These are phyloP conservation scores for Rhizophora apiculata DNA, from an alignment of 345 rosid genomes.

Conservation along the genomic window DNA sequence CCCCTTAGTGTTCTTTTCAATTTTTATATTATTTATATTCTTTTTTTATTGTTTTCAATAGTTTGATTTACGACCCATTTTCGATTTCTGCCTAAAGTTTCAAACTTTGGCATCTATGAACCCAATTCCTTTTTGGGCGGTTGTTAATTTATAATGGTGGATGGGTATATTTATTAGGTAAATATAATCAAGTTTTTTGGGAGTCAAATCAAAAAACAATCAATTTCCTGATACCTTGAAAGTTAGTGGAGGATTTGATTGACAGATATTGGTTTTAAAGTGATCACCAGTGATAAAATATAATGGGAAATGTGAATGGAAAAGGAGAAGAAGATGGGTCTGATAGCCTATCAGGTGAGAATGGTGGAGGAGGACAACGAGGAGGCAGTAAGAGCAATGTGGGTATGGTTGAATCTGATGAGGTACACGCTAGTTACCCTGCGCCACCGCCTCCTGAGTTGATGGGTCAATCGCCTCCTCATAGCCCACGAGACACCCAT, in stretches of 20 bases:
- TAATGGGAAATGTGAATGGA: conserved; percentile 92
- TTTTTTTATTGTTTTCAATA: not conserved
- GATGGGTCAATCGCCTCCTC: conserved; percentile 96
- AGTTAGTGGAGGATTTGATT: conserved; percentile 7
- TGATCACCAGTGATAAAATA: conserved; percentile 4
- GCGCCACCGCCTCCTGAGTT: conserved; percentile 39
- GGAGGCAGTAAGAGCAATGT: conserved; percentile 29
- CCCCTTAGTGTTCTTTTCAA: conserved; percentile 1
- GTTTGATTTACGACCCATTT: not conserved
- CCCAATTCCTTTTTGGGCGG: conserved; percentile 9
- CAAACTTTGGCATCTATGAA: not conserved
- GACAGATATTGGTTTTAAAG: conserved; percentile 1
- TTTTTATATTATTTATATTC: not conserved
- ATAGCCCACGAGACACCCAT: conserved; percentile 74
- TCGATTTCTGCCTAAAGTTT: conserved; percentile 3
- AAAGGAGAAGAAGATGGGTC: conserved; percentile 82
- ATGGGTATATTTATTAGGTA: not conserved
- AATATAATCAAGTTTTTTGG: not conserved
- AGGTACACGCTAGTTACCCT: conserved; percentile 13
- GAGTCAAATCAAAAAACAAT: not conserved
- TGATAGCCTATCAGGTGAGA: conserved; percentile 40
- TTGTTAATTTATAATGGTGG: not conserved
- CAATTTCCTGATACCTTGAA: not conserved
- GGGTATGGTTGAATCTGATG: conserved; percentile 47
- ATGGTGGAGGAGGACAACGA: conserved; percentile 11